These are phyloP conservation scores for Miscanthus lutarioriparius DNA, from an alignment of 176 grass and related monocot species.

Conservation along the genomic window DNA sequence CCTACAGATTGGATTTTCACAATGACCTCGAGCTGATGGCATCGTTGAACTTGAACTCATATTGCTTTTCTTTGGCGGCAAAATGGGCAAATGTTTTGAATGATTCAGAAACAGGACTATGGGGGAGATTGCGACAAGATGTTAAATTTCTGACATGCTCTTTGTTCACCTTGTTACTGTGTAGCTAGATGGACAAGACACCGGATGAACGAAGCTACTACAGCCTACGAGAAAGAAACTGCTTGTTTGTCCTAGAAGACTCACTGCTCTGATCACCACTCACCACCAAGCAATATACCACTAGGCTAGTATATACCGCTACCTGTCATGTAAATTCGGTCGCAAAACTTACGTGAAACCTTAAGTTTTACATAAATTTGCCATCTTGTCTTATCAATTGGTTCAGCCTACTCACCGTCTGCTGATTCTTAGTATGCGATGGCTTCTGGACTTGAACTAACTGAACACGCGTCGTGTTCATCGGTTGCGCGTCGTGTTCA, in stretches of 20 bases:
- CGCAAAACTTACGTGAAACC: conserved; percentile 48
- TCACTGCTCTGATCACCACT: conserved; percentile 39
- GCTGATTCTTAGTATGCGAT: neutral
- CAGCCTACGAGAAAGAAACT: conserved; percentile 21
- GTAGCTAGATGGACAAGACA: conserved; percentile 72
- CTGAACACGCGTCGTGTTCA: neutral
- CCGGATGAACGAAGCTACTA: conserved; percentile 52
- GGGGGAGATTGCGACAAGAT: conserved; percentile 10
- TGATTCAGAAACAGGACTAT: conserved; percentile 33
- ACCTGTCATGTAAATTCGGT: neutral
- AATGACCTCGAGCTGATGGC: neutral
- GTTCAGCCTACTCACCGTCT: neutral
- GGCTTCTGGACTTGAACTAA: neutral
- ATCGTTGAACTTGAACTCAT: neutral
- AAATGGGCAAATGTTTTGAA: conserved; percentile 5
- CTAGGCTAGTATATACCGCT: conserved; percentile 38
- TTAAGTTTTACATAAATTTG: conserved; percentile 20
- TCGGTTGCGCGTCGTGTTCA: neutral
- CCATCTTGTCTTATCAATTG: neutral
- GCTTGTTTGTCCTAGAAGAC: conserved; percentile 46
- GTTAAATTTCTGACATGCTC: conserved; percentile 45
- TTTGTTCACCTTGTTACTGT: conserved; percentile 66
- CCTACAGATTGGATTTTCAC: neutral
- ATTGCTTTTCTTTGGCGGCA: conserved; percentile 10
- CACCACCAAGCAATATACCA: conserved; percentile 36